Evolutionary conservation across 306 rosid species (phyloP).

Genomic region (Pachyrhizus erosus): DNA sequence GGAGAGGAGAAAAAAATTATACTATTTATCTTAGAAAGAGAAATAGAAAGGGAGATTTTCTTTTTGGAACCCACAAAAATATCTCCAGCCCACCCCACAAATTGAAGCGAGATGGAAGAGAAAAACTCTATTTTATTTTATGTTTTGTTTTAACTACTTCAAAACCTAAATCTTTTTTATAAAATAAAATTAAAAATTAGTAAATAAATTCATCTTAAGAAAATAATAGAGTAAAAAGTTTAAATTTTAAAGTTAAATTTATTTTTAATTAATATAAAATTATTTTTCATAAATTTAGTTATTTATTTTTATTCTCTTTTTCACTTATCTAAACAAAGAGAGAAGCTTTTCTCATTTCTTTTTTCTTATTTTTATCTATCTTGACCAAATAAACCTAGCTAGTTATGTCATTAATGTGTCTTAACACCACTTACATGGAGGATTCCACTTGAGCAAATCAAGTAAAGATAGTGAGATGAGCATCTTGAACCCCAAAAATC

Average conservation of each 20-base stretch:
- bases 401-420: conserved; percentile 1
- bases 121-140: background rate
- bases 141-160: too few relatives aligned
- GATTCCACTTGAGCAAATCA: background rate
- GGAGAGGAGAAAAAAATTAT: too few relatives aligned
- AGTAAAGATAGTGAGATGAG: background rate
- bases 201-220: too few relatives aligned
- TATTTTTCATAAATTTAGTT: background rate
- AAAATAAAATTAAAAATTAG: too few relatives aligned
- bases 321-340: background rate
- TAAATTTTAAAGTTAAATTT: too few relatives aligned
- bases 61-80: too few relatives aligned
- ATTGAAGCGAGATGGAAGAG: background rate
- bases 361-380: background rate
- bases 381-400: conserved; percentile 21
- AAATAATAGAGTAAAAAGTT: too few relatives aligned
- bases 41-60: background rate
- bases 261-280: too few relatives aligned
- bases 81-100: background rate
- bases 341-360: background rate
- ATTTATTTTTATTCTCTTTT: background rate
- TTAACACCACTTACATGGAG: background rate
- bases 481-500: background rate
- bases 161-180: too few relatives aligned
- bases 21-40: too few relatives aligned